These are phyloP conservation scores for Chlamydomonas schloesseri DNA, from an alignment of 139 green algal genomes.

Conservation along the genomic window DNA sequence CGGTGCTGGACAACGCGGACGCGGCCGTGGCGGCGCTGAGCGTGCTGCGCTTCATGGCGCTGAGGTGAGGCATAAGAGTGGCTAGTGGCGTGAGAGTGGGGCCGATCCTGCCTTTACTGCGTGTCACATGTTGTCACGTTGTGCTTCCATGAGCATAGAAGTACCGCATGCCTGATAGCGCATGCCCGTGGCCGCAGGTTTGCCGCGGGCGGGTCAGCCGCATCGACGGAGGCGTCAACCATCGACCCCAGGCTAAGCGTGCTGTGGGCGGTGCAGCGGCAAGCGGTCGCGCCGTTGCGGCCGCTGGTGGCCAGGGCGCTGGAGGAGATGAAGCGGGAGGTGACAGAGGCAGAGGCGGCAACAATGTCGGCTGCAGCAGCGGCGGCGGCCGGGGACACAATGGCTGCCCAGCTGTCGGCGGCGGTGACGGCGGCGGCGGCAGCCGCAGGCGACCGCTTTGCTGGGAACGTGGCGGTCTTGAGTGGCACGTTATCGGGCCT, in stretches of 20 bases:
- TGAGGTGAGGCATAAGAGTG: no score
- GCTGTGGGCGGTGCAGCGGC: neutral
- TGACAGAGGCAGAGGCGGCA: neutral
- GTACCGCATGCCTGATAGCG: no score
- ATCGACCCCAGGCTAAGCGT: neutral
- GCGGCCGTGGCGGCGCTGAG: constrained; percentile 26
- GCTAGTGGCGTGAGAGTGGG: no score
- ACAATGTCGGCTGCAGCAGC: neutral
- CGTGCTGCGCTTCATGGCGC: constrained; percentile 31
- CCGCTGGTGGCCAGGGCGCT: neutral
- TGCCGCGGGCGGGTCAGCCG: neutral
- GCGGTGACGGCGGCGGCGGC: neutral
- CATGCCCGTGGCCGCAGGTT: no score
- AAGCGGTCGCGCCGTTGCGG: neutral
- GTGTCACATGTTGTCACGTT: no score
- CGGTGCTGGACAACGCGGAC: neutral
- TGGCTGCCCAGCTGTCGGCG: neutral
- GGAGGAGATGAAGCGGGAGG: neutral
- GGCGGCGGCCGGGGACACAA: neutral
- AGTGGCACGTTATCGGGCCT: neutral
- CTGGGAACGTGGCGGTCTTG: constrained; percentile 27
- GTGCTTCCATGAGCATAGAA: no score
- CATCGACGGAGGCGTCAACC: no score
- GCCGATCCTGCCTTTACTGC: no score
- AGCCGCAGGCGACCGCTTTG: neutral